Conservation (phyloP, 106 monocot genomes). For the Posidonia australis region DNA sequence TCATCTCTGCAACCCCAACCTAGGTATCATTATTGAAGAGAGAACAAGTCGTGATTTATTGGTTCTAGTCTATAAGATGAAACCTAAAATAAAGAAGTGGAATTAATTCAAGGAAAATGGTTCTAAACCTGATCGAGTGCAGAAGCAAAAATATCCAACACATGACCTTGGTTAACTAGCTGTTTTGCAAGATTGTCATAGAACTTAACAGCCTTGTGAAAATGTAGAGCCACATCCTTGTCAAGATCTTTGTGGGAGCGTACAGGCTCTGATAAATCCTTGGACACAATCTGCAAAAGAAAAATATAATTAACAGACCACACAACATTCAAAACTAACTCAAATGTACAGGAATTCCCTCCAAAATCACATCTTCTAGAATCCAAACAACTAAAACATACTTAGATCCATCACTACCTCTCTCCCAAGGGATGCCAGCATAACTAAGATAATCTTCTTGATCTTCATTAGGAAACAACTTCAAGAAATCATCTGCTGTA, state of each 20-base stretch:
- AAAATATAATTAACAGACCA: not conserved
- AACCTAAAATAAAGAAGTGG: too few species aligned
- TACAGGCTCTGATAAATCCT: constrained; percentile 90
- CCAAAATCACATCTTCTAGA: too few species aligned
- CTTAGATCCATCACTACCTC: too few species aligned
- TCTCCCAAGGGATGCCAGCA: too few species aligned
- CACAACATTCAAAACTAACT: not conserved
- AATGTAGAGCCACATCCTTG: constrained; percentile 93
- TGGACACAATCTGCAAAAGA: constrained; percentile 79
- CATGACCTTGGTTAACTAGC: constrained; percentile 93
- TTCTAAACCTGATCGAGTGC: constrained; percentile 84
- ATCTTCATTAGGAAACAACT: too few species aligned
- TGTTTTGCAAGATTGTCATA: constrained; percentile 89
- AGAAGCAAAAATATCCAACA: constrained; percentile 94
- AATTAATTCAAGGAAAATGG: not conserved
- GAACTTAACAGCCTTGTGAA: constrained; percentile 95
- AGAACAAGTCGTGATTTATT: not conserved
- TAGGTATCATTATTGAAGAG: constrained; percentile 12
- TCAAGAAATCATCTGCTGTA: too few species aligned
- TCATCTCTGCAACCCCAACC: constrained; percentile 99
- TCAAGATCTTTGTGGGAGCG: constrained; percentile 98
- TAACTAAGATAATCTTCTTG: too few species aligned
- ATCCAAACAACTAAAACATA: too few species aligned
- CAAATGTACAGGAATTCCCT: not conserved
- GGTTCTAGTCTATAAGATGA: not conserved